Base-by-base conservation (phyloP, 371 early-diverging fungal species). In the Circinella minor region DNA sequence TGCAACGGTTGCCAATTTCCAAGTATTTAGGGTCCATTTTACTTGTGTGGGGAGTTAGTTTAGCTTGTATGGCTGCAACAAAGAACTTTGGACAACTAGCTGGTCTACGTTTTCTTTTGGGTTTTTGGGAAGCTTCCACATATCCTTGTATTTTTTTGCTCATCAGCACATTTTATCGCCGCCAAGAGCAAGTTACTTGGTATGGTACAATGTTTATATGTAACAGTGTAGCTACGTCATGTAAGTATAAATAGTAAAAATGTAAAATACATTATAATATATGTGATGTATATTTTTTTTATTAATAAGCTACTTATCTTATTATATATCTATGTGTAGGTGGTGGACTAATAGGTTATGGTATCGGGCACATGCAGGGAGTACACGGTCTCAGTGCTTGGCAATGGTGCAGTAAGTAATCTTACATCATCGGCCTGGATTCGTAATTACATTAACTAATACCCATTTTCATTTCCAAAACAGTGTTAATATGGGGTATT, bases 371-470 rank as follows among this genome's bases (percentile, higher is more conserved):
- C 43, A 70, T 74, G 70, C 39, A 70, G 11, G 74, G 74, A 11
- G 27, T 70, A 10, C 60, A 36, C 7, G 65, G 61, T 5, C 51
- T 74, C 8, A 54, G 66, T 61, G 74, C 67, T 7, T 74, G 74
- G 74, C 55, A 74, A 67, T 74, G 72, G 72, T 72, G 7, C 61
- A 68, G 36, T 87, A 87, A 86, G 76, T 75, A 70, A 83, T 83
- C 6, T 8, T n/a, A 51, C 15, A 5, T 51, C 6, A 51, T 51
- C 8, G 3, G 51, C 6, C 0, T 51, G 15, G 3, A 15, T 5
- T 2, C 9, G 9, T 43, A 6, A 11, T 43, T 43, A 1, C 0
- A 11, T 43, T 51, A 5, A 51, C 51, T 51, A 51, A 17, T 1
- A 15, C 48, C 61, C 13, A 4, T 36, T 4, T 15, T 37, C 18